Evolutionary conservation across 1,284 basidiomycete genomes (phyloP), one percentile per base, ranked within the genome.

Genomic region (Athelia psychrophila): DNA sequence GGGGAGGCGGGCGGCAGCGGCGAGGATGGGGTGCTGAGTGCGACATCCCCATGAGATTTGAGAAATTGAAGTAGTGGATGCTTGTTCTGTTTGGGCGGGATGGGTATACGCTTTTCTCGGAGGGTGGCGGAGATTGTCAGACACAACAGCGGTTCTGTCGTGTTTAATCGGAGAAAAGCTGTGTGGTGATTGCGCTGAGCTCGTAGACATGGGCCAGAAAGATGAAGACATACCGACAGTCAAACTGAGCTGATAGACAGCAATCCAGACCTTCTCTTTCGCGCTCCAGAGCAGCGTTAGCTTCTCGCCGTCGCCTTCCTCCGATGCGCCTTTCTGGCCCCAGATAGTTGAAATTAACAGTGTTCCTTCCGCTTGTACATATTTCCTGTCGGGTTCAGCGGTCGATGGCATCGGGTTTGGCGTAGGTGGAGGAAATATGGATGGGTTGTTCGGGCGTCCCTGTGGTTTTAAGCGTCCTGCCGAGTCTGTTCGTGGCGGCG

Each of bases 121-220:
- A 94, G 70, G 1, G 92, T 95, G 13, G 84, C 78, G 1, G 89
- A 92, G 2, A 85, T 78, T 0, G 93, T 95, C 18, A 95, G 67
- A 58, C 86, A 92, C 16, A 95, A 76, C 4, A 95, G 66, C 2
- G 93, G 92, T 57, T 93, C 83, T 1, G 71, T 60, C 38, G 88
- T 80, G 44, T 77, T 75, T n/a, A 91, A 82, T 25, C 84, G 78
- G 33, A 93, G 71, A 65, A 88, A 94, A 0, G 85, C 91, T 88
- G 53, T 65, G 32, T 4, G 33, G 36, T 44, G 42, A 49, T 44
- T 40, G 42, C 50, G 55, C 44, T 40, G 22, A 38, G 48, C 33
- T 27, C 42, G 33, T 20, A 40, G 24, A 46, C 42, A 30, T 49
- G 23, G 53, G 36, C 51, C 33, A 38, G 51, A 49, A 44, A 20